A percentile compares a stretch with the other conserved stretches of the same genome.
These are phyloP conservation scores for Capsicum pubescens DNA, from an alignment of 257 asterid species.

Conservation along the genomic window DNA sequence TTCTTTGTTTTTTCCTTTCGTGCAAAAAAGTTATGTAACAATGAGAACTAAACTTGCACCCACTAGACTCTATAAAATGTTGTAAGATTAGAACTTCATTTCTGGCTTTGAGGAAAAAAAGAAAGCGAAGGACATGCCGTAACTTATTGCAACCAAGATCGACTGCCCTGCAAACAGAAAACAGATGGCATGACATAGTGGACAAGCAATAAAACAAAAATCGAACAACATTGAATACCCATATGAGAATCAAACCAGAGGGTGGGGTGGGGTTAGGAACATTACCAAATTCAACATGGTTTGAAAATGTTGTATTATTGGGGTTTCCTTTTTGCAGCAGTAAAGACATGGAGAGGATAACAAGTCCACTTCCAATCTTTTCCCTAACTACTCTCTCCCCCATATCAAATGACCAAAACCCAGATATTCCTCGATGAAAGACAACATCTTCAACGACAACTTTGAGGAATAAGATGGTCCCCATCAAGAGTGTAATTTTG, in stretches of 20 bases:
- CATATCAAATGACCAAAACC: slow-evolving; percentile 61
- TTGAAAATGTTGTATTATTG: slow-evolving; percentile 33
- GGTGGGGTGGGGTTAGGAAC: background rate
- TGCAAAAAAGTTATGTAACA: background rate
- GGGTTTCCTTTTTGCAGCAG: slow-evolving; percentile 33
- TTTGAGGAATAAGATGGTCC: slow-evolving; percentile 55
- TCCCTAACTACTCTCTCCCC: slow-evolving; percentile 68
- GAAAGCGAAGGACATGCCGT: slow-evolving; percentile 37
- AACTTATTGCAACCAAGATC: slow-evolving; percentile 37
- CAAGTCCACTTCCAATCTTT: slow-evolving; percentile 72
- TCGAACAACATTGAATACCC: background rate
- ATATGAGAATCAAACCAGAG: background rate
- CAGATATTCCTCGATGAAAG: slow-evolving; percentile 34
- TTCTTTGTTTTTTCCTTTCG: background rate
- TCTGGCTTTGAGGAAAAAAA: slow-evolving; percentile 29
- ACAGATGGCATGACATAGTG: background rate
- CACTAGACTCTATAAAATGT: background rate
- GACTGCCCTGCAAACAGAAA: slow-evolving; percentile 39
- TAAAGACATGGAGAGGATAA: slow-evolving; percentile 58
- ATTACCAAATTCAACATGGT: slow-evolving; percentile 30
- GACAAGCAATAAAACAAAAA: background rate
- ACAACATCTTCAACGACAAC: slow-evolving; percentile 47
- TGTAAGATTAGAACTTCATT: slow-evolving; percentile 36
- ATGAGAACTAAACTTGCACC: background rate
- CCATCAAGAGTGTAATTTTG: slow-evolving; percentile 49